Evolutionary conservation across 257 asterid species (phyloP).

Genomic region (Gentiana straminea): DNA sequence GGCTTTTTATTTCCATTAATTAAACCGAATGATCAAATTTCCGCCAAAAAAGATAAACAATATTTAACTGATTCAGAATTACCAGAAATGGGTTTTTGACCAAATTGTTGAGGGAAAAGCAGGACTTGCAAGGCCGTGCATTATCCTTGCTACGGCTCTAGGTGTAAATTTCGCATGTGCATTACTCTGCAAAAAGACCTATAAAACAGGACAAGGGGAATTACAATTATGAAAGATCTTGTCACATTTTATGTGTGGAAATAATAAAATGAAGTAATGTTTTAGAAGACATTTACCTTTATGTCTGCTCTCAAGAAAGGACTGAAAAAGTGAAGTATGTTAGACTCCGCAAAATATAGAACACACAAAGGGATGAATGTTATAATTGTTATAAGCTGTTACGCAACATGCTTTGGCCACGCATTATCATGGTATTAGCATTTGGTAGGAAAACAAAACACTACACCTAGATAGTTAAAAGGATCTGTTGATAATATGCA

Average conservation of each 20-base stretch:
- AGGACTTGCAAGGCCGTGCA: slow-evolving; percentile 90
- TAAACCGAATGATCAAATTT: not conserved
- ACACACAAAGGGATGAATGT: not conserved
- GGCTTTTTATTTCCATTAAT: not conserved
- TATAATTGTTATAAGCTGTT: no score
- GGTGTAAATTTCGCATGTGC: slow-evolving; percentile 79
- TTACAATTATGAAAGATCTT: slow-evolving; percentile 9
- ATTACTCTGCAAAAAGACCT: slow-evolving; percentile 88
- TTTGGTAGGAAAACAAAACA: not conserved
- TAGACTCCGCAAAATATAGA: slow-evolving; percentile 19
- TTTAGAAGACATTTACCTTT: slow-evolving; percentile 36
- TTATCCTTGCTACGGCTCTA: slow-evolving; percentile 83
- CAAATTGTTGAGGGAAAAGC: slow-evolving; percentile 76
- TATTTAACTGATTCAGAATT: slow-evolving; percentile 8
- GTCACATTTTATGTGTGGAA: not conserved
- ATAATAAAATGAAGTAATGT: slow-evolving; percentile 2
- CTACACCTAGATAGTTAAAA: not conserved
- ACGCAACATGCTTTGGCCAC: no score
- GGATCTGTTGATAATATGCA: not conserved
- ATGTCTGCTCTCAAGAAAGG: slow-evolving; percentile 79
- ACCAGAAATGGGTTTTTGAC: slow-evolving; percentile 99
- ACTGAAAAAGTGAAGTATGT: slow-evolving; percentile 37
- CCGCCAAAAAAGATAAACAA: no score
- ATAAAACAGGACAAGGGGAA: slow-evolving; percentile 16
- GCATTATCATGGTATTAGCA: not conserved